These are phyloP conservation scores for Pelargonium citronellum DNA, from an alignment of 441 rosid species.

Conservation along the genomic window DNA sequence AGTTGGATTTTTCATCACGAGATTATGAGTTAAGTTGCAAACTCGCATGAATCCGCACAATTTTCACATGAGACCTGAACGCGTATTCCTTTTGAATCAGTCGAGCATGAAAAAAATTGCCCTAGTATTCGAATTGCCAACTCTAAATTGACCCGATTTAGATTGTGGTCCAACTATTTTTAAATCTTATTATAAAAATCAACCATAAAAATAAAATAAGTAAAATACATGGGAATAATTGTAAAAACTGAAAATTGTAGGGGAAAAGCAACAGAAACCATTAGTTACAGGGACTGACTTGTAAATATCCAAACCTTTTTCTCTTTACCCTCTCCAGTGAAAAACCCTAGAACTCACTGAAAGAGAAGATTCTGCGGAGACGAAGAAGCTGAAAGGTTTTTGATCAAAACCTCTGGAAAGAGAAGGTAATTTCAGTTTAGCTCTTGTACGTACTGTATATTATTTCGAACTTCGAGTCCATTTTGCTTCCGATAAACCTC, in stretches of 20 bases:
- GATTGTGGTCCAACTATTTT: too few relatives aligned
- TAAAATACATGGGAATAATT: neutral
- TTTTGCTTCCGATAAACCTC: neutral
- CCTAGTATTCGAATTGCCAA: too few relatives aligned
- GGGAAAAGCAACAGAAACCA: neutral
- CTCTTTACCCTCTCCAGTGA: constrained; percentile 1
- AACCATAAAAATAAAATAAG: neutral
- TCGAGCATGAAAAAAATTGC: too few relatives aligned
- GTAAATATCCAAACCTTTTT: neutral
- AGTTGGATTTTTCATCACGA: too few relatives aligned
- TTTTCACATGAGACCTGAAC: too few relatives aligned
- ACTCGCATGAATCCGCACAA: too few relatives aligned
- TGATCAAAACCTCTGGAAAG: neutral
- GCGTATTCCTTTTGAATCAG: too few relatives aligned
- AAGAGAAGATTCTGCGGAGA: neutral
- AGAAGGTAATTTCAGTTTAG: neutral
- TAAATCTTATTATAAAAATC: neutral
- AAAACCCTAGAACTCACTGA: neutral
- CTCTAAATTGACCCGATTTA: too few relatives aligned
- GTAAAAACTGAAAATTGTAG: neutral
- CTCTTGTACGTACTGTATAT: neutral
- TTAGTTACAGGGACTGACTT: neutral
- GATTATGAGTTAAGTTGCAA: too few relatives aligned
- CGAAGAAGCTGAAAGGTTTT: neutral
- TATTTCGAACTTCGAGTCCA: neutral